These are phyloP conservation scores for Galerina marginata DNA, from an alignment of 768 basidiomycete genomes.

Conservation along the genomic window DNA sequence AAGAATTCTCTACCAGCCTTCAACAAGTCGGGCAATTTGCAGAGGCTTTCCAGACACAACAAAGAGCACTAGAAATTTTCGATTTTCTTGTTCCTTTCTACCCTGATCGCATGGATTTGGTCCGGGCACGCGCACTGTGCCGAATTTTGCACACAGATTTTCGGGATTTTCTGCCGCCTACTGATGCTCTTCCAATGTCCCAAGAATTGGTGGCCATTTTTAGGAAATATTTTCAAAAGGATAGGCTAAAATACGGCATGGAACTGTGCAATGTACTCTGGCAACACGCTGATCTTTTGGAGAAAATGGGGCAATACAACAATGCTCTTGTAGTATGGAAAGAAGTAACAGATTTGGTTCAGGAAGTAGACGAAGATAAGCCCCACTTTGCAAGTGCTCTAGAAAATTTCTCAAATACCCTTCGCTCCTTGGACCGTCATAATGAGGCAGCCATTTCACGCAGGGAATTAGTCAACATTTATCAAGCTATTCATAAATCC, in stretches of 20 bases:
- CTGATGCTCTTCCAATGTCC: too few relatives aligned
- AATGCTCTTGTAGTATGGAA: constrained; percentile 3
- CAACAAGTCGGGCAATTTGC: too few relatives aligned
- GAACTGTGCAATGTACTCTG: constrained; percentile 8
- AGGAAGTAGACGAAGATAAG: not conserved
- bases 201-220: too few relatives aligned
- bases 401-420: not conserved
- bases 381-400: constrained; percentile 4
- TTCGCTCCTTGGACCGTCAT: constrained; percentile 1
- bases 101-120: too few relatives aligned
- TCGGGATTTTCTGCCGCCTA: too few relatives aligned
- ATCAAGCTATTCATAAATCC: not conserved
- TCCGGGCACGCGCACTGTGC: too few relatives aligned
- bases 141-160: too few relatives aligned
- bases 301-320: not conserved
- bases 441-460: constrained; percentile 2
- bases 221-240: too few relatives aligned
- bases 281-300: not conserved
- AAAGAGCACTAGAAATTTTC: too few relatives aligned
- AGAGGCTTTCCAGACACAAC: too few relatives aligned
- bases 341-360: not conserved
- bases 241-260: not conserved
- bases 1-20: too few relatives aligned
- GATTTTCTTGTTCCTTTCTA: too few relatives aligned
- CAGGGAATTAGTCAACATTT: not conserved